Base-by-base conservation (phyloP, 768 basidiomycete species). In the Pleurotus citrinopileatus region DNA sequence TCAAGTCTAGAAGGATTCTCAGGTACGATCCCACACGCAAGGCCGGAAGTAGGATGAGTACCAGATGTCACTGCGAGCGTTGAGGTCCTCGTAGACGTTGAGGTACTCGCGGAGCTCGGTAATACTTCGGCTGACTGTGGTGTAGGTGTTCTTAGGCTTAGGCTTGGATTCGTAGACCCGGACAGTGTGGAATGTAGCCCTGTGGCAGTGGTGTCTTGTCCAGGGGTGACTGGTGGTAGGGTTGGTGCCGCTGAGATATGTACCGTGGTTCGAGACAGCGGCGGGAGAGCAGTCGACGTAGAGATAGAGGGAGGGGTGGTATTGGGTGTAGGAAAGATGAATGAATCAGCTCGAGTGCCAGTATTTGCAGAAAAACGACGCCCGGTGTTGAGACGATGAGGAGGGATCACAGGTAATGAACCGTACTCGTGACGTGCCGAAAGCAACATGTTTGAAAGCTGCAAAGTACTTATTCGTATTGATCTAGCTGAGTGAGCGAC, bases 391-490 rank as follows among this genome's bases (percentile, higher is more conserved):
- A 19, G 17, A 19, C 38, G 15, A n/a, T 12, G n/a, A 23, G 23
- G 42, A 27, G 20, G 43, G 13, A 19, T 36, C 47, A 50, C 15
- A 61, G 60, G 32, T 61, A 58, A 32, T 42, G 55, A 57, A 40
- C 54, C 56, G 7, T 32, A 42, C 42, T 19, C 27, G 23, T 67
- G 63, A 7, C 10, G 38, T 12, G 70, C 63, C 13, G 77, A 66
- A 53, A 74, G 66, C 3, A 77, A 69, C 65, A 83, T 76, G 51
- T 70, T 73, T 15, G 87, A 87, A 2, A 91, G 73, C 48, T 84
- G 75, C 63, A 91, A 76, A 0, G 89, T 90, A 57, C 71, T 76
- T 28, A 80, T 73, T 15, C 89, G 82, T 56, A 91, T 91, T 25
- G 77, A 74, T 58, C 78, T 78, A 57, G 82, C 83, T 1, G 82